A percentile compares a stretch with the other conserved stretches of the same genome.
These are phyloP conservation scores for Colletotrichum truncatum DNA, from an alignment of 2,329 filamentous ascomycete genomes.

Conservation along the genomic window DNA sequence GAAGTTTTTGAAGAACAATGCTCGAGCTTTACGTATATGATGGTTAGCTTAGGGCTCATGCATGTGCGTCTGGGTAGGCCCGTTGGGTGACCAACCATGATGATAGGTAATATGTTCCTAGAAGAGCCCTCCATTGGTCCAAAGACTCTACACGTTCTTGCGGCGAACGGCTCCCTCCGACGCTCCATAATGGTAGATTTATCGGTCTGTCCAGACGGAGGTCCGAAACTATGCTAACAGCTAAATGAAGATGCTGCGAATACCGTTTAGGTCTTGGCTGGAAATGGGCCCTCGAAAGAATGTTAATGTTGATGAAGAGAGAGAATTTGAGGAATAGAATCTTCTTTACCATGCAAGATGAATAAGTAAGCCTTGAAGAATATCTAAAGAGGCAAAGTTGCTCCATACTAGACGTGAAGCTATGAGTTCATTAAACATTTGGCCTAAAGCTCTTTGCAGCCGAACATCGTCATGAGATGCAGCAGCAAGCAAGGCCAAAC, in stretches of 20 bases:
- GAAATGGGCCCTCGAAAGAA: constrained; percentile 40
- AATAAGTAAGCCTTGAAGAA: constrained; percentile 42
- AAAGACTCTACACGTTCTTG: constrained; percentile 3
- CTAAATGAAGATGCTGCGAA: constrained; percentile 41
- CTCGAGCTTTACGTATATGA: constrained; percentile 33
- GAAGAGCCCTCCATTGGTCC: constrained; percentile 41
- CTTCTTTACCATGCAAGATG: constrained; percentile 40
- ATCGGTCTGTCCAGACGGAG: constrained; percentile 40
- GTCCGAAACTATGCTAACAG: constrained; percentile 42
- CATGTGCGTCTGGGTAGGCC: too few species aligned
- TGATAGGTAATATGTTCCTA: constrained; percentile 42
- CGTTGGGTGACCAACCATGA: constrained; percentile 35
- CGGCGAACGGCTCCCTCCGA: constrained; percentile 31
- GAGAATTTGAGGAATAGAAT: too few species aligned
- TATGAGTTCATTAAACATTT: constrained; percentile 39
- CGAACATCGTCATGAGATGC: constrained; percentile 33
- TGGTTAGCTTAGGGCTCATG: background rate
- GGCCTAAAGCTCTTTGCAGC: constrained; percentile 37
- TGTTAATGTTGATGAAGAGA: background rate
- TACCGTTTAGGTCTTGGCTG: constrained; percentile 39
- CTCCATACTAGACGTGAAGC: constrained; percentile 34
- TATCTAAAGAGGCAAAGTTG: constrained; percentile 38
- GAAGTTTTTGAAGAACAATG: constrained; percentile 42
- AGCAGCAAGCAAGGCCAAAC: constrained; percentile 40
- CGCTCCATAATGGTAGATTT: constrained; percentile 38